A percentile compares a stretch with the other conserved stretches of the same genome.
Evolutionary conservation across 2,329 filamentous ascomycete species (phyloP).

Genomic region (Talaromyces verruculosus): DNA sequence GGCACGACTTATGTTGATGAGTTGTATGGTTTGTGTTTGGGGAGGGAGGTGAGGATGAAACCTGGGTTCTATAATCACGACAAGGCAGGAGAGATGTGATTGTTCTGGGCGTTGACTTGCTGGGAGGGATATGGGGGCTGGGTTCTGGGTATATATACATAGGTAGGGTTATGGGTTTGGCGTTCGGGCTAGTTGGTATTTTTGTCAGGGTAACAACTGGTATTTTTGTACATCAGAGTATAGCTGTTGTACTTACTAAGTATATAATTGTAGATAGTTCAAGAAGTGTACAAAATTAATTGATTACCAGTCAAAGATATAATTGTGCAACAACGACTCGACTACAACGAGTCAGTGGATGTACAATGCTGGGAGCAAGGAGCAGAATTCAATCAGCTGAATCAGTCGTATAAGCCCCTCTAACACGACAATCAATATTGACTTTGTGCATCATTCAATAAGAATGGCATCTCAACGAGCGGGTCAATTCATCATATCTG

Average conservation of each 20-base stretch:
- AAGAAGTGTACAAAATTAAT: neutral
- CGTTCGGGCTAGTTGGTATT: neutral
- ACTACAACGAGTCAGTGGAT: too few species aligned
- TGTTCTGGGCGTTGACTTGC: neutral
- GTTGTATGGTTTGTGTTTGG: slow-evolving; percentile 18
- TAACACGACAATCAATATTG: neutral
- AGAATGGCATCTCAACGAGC: neutral
- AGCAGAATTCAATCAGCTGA: too few species aligned
- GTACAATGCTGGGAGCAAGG: too few species aligned
- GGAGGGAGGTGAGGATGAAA: slow-evolving; percentile 16
- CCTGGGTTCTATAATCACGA: slow-evolving; percentile 1
- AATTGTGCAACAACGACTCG: too few species aligned
- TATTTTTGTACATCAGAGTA: neutral
- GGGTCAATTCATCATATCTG: neutral
- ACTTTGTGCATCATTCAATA: neutral
- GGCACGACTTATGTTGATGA: slow-evolving; percentile 20
- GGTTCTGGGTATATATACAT: neutral
- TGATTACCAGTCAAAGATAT: neutral
- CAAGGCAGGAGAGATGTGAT: neutral
- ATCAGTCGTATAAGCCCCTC: neutral
- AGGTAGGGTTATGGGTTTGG: neutral
- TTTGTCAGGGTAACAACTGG: neutral
- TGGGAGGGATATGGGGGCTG: neutral
- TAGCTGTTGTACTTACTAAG: neutral
- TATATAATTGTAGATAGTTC: neutral